Percentiles rank a stretch among this genome's conserved stretches.
Evolutionary conservation across 306 rosid genomes (phyloP).

Genomic region (Dryas alaskensis): DNA sequence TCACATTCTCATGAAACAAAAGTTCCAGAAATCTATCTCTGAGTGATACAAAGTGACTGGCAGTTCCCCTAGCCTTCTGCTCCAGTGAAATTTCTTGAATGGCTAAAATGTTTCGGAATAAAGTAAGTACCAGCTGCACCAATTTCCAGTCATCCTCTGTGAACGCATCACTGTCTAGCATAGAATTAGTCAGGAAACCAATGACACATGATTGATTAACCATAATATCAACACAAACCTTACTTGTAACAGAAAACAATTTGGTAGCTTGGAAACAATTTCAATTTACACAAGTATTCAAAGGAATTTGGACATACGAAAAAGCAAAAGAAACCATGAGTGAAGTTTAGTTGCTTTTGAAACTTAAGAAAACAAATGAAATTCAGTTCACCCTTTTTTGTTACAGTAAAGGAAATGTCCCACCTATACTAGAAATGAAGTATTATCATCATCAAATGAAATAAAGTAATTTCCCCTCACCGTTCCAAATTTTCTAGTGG

Average conservation of each 20-base stretch:
- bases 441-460: neutral
- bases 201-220: neutral
- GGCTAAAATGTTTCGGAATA: conserved; percentile 78
- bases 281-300: too few relatives aligned
- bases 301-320: too few relatives aligned
- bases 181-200: conserved; percentile 9
- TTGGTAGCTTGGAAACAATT: too few relatives aligned
- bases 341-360: too few relatives aligned
- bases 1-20: conserved; percentile 78
- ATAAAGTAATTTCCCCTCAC: conserved; percentile 38
- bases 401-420: too few relatives aligned
- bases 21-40: conserved; percentile 82
- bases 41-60: conserved; percentile 56
- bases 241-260: too few relatives aligned
- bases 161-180: conserved; percentile 57
- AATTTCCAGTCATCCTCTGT: conserved; percentile 96
- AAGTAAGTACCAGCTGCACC: conserved; percentile 80
- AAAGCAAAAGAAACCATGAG: too few relatives aligned
- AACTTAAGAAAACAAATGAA: neutral
- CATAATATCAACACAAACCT: neutral
- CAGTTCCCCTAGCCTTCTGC: conserved; percentile 69
- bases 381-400: too few relatives aligned
- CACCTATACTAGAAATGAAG: neutral
- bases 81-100: conserved; percentile 79
- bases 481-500: conserved; percentile 86